Evolutionary conservation across 1,139 yeast species (phyloP).

Genomic region (Pichia sp.): DNA sequence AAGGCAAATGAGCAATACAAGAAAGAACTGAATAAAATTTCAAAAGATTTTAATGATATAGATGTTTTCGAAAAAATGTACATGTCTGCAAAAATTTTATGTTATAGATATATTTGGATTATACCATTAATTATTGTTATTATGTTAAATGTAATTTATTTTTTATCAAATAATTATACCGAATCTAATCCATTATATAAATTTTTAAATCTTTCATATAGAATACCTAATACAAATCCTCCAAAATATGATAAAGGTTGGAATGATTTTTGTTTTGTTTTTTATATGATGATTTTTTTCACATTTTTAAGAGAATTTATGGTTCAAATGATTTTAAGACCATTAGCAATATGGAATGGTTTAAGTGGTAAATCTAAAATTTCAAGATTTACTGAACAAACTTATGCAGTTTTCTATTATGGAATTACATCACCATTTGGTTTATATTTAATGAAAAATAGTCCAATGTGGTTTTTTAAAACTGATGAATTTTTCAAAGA

Average conservation of each 20-base stretch:
- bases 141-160: constrained; percentile 36
- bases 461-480: constrained; percentile 85
- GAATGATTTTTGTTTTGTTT: constrained; percentile 75
- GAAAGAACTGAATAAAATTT: constrained; percentile 21
- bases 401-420: constrained; percentile 77
- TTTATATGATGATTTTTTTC: constrained; percentile 77
- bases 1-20: constrained; percentile 34
- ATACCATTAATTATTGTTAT: constrained; percentile 51
- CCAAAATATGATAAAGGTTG: constrained; percentile 73
- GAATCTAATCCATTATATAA: constrained; percentile 55
- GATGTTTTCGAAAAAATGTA: constrained; percentile 47
- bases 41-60: constrained; percentile 28
- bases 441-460: constrained; percentile 73
- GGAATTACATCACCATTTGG: constrained; percentile 83
- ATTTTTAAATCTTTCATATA: constrained; percentile 67
- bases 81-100: constrained; percentile 53
- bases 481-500: constrained; percentile 72
- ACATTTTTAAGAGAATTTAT: constrained; percentile 85
- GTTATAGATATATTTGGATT: constrained; percentile 75
- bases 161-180: constrained; percentile 47
- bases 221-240: constrained; percentile 44
- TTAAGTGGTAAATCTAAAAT: constrained; percentile 53
- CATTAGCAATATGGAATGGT: constrained; percentile 55
- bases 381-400: constrained; percentile 87
- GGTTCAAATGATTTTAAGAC: constrained; percentile 77